phyloP scores from a whole-genome alignment of 1,284 basidiomycete species.

The Coniophora puteana region DNA sequence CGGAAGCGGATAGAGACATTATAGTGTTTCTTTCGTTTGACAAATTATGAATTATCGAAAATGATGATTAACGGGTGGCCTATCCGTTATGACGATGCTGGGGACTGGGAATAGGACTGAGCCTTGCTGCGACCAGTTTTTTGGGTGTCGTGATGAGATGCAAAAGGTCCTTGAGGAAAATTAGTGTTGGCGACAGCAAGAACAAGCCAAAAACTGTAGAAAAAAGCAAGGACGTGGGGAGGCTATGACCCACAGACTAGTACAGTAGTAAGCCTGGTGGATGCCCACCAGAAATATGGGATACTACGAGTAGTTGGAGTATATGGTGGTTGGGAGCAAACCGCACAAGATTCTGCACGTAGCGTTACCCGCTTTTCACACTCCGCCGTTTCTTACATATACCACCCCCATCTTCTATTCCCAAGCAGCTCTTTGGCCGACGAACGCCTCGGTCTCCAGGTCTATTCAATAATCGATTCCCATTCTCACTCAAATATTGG shows the following conservation, averaged over 20 bases:
- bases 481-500: too few relatives aligned
- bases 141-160: conserved; percentile 12
- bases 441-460: too few relatives aligned
- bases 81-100: conserved; percentile 30
- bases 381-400: conserved; percentile 34
- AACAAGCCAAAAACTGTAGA: conserved; percentile 16
- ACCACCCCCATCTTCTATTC: conserved; percentile 2
- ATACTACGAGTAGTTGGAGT: conserved; percentile 44
- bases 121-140: conserved; percentile 14
- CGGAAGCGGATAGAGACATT: conserved; percentile 84
- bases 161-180: conserved; percentile 11
- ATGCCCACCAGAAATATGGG: conserved; percentile 34
- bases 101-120: conserved; percentile 22
- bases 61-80: conserved; percentile 38
- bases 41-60: conserved; percentile 81
- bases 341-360: conserved; percentile 23
- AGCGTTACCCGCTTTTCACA: conserved; percentile 30
- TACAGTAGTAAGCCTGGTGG: conserved; percentile 31
- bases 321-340: conserved; percentile 38
- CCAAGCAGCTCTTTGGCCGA: conserved; percentile 2
- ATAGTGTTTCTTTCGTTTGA: conserved; percentile 60
- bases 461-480: too few relatives aligned
- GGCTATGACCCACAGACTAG: conserved; percentile 26
- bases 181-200: conserved; percentile 17
- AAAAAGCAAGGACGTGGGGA: conserved; percentile 30